These are phyloP conservation scores for Kalmanozyma brasiliensis DNA, from an alignment of 1,284 basidiomycete genomes.

Conservation along the genomic window DNA sequence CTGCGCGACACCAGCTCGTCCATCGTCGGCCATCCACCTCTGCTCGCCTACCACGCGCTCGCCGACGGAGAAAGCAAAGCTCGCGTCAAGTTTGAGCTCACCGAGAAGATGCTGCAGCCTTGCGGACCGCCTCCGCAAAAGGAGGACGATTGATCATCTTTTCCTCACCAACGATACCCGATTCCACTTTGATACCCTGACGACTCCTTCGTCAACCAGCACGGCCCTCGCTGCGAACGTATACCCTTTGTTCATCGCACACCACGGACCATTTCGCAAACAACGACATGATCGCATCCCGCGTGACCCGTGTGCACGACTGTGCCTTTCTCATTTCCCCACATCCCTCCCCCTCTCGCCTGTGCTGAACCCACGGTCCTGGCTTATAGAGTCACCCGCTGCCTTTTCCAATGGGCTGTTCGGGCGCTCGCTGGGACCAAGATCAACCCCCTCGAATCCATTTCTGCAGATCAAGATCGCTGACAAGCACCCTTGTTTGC, in stretches of 20 bases:
- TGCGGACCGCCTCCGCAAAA: constrained; percentile 94
- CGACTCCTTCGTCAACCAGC: no score
- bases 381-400: constrained; percentile 59
- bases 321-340: neutral
- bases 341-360: neutral
- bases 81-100: constrained; percentile 83
- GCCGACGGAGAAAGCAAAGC: constrained; percentile 92
- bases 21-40: constrained; percentile 87
- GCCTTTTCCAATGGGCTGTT: constrained; percentile 50
- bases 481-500: constrained; percentile 41
- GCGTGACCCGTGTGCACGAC: neutral
- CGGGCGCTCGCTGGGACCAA: constrained; percentile 58
- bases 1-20: constrained; percentile 92
- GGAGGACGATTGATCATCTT: constrained; percentile 77
- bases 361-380: constrained; percentile 46
- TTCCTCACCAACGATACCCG: constrained; percentile 18
- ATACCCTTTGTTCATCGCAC: neutral
- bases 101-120: constrained; percentile 91
- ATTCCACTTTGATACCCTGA: constrained; percentile 11
- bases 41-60: constrained; percentile 86
- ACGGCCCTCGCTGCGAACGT: no score
- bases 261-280: neutral
- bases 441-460: constrained; percentile 29
- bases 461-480: constrained; percentile 11
- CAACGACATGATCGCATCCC: neutral